phyloP scores from a whole-genome alignment of 2,329 filamentous ascomycete genomes.

The Cadophora luteo-olivacea region DNA sequence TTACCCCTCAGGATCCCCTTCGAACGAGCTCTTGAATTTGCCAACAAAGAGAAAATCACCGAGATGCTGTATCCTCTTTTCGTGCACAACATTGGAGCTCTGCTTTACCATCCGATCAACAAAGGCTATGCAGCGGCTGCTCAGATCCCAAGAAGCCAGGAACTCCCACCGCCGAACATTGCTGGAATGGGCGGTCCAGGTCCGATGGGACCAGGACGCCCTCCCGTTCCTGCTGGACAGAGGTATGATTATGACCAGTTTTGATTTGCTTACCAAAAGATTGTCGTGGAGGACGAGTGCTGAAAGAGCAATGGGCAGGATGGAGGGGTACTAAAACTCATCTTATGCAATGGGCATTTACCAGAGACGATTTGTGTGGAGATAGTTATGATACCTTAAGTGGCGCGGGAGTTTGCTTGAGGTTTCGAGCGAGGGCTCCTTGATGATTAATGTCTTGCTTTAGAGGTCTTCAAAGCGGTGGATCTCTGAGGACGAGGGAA shows the following conservation, averaged over 20 bases:
- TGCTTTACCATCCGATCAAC: slow-evolving; percentile 92
- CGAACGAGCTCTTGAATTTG: slow-evolving; percentile 92
- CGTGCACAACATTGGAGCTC: slow-evolving; percentile 92
- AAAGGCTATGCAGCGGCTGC: slow-evolving; percentile 55
- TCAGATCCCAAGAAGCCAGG: slow-evolving; percentile 25
- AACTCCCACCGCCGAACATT: slow-evolving; percentile 8
- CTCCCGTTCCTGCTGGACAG: slow-evolving; percentile 12
- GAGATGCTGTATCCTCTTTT: slow-evolving; percentile 93
- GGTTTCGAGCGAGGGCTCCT: neutral
- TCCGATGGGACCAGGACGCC: neutral
- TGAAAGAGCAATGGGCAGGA: neutral
- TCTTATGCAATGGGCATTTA: neutral
- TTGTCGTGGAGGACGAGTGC: neutral
- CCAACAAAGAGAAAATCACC: slow-evolving; percentile 99
- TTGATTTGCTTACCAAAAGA: neutral
- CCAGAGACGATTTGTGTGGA: too few relatives aligned
- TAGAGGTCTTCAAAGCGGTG: neutral
- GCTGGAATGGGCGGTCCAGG: neutral
- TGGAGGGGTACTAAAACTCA: neutral
- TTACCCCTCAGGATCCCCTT: slow-evolving; percentile 80
- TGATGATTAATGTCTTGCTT: slow-evolving; percentile 12
- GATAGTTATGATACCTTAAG: neutral
- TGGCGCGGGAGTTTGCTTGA: slow-evolving; percentile 4
- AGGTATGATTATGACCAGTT: slow-evolving; percentile 14
- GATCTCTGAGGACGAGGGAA: neutral